Percentiles rank a stretch among this genome's conserved stretches.
phyloP scores from a whole-genome alignment of 768 basidiomycete genomes.

The Boletus huronensis region DNA sequence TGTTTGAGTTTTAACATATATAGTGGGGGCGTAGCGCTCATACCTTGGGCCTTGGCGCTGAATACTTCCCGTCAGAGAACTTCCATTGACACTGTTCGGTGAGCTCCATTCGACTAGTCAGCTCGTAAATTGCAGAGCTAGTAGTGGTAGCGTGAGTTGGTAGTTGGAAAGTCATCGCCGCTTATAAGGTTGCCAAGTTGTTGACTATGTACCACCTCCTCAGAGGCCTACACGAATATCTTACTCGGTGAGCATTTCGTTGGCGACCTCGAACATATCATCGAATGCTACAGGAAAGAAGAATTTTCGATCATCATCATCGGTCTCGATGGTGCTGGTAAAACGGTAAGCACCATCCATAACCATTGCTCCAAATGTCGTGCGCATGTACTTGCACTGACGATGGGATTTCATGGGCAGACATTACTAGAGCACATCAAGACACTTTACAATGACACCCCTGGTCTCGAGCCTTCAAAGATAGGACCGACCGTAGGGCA shows the following conservation, averaged over 20 bases:
- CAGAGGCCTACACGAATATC: constrained; percentile 85
- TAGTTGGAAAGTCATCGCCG: neutral
- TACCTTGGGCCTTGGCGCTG: neutral
- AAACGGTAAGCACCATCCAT: constrained; percentile 54
- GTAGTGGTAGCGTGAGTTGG: neutral
- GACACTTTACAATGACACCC: constrained; percentile 82
- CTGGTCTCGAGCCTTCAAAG: constrained; percentile 86
- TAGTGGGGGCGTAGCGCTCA: neutral
- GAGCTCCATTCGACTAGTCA: neutral
- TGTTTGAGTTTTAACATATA: neutral
- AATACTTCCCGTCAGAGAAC: neutral
- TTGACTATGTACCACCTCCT: constrained; percentile 85
- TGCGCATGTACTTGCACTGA: neutral
- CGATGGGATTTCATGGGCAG: constrained; percentile 34
- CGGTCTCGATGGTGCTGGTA: constrained; percentile 89
- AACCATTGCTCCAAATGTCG: no score
- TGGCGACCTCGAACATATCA: neutral
- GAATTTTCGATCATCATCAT: constrained; percentile 96
- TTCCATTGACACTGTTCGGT: neutral
- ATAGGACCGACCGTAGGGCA: constrained; percentile 97
- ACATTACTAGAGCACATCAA: constrained; percentile 92
- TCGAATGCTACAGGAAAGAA: constrained; percentile 55
- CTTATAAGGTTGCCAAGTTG: neutral
- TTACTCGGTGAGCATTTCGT: constrained; percentile 59
- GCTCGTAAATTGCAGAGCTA: neutral